Percentiles rank a stretch among this genome's conserved stretches.
Conservation (phyloP, 2,329 filamentous ascomycete species). For the Talaromyces amestolkiae region DNA sequence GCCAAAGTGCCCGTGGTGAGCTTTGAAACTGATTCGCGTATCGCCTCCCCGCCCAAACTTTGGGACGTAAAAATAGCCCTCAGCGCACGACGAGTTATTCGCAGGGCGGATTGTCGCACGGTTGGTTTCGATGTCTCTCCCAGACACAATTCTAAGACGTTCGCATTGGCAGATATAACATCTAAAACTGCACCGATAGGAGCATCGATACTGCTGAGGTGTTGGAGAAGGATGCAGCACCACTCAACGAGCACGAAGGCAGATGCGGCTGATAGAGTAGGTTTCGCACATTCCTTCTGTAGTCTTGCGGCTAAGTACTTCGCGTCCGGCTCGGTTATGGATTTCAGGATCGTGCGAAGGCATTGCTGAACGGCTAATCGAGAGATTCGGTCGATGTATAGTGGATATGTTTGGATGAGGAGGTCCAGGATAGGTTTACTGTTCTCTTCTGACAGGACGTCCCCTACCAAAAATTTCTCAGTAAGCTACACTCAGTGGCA, state of each 20-base stretch:
- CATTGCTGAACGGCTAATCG: constrained; percentile 80
- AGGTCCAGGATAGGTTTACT: constrained; percentile 59
- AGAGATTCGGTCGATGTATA: constrained; percentile 82
- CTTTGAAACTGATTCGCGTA: constrained; percentile 62
- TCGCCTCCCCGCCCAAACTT: constrained; percentile 57
- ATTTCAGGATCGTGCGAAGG: constrained; percentile 65
- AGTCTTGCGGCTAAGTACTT: constrained; percentile 65
- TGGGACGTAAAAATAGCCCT: constrained; percentile 67
- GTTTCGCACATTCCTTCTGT: constrained; percentile 70
- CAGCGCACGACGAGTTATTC: constrained; percentile 75
- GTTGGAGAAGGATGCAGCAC: constrained; percentile 76
- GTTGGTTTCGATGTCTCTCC: constrained; percentile 62
- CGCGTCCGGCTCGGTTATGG: constrained; percentile 51
- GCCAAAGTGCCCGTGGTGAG: constrained; percentile 68
- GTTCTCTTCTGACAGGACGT: constrained; percentile 32
- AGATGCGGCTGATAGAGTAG: constrained; percentile 71
- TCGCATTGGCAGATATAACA: constrained; percentile 66
- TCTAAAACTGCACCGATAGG: constrained; percentile 58
- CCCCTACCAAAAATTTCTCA: constrained; percentile 28
- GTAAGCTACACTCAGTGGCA: constrained; percentile 16
- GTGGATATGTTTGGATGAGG: constrained; percentile 82
- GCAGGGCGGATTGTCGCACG: constrained; percentile 69
- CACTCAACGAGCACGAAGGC: constrained; percentile 90
- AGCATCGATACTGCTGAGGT: constrained; percentile 66
- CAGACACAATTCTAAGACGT: constrained; percentile 74